These are phyloP conservation scores for Neofusicoccum kwambonambiense DNA, from an alignment of 2,329 filamentous ascomycete species.

Conservation along the genomic window DNA sequence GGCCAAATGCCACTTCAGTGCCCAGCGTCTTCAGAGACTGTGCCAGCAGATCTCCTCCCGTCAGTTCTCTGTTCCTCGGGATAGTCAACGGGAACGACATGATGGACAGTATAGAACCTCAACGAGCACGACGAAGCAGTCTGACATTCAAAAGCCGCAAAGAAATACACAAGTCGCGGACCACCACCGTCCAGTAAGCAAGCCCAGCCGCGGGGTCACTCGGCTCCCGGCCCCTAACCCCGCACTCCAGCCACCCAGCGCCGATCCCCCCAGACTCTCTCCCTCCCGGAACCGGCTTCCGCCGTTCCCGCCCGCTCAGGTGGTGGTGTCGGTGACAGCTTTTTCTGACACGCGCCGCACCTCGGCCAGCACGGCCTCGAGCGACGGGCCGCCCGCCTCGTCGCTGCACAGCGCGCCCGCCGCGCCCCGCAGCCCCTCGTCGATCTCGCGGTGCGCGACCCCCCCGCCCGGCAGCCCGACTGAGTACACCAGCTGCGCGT, in stretches of 20 bases:
- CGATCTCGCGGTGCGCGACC: slow-evolving; percentile 27
- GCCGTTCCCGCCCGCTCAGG: no score
- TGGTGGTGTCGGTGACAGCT: not conserved
- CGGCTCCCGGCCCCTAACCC: not conserved
- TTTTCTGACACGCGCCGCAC: not conserved
- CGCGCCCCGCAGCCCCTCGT: slow-evolving; percentile 23
- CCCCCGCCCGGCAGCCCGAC: slow-evolving; percentile 17
- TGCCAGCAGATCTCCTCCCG: slow-evolving; percentile 47
- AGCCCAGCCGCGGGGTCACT: not conserved
- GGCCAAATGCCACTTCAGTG: slow-evolving; percentile 46
- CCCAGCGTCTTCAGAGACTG: slow-evolving; percentile 45
- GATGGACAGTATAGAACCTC: no score
- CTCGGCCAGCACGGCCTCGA: not conserved
- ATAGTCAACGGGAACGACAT: slow-evolving; percentile 7
- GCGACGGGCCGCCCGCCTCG: not conserved
- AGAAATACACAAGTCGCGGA: no score
- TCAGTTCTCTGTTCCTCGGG: slow-evolving; percentile 41
- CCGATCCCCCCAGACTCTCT: no score
- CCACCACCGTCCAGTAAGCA: no score
- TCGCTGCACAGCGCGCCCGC: not conserved
- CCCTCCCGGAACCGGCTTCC: no score
- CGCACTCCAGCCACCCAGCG: not conserved
- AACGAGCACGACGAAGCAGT: no score
- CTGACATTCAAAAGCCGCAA: no score
- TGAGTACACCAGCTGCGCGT: slow-evolving; percentile 31